A percentile compares a stretch with the other conserved stretches of the same genome.
phyloP scores from a whole-genome alignment of 129 eudicot species.

The Deinandra increscens region DNA sequence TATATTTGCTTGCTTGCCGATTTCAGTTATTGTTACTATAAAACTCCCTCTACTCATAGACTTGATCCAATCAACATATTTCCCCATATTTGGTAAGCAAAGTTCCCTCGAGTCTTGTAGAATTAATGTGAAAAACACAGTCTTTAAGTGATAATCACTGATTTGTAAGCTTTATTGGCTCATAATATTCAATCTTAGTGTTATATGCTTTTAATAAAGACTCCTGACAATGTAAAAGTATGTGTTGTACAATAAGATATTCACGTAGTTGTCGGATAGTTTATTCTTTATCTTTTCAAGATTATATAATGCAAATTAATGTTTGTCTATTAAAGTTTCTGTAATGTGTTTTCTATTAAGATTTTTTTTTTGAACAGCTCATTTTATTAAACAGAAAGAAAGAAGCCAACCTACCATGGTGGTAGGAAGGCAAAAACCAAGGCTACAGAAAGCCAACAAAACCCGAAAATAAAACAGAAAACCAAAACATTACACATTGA shows the following conservation, averaged over 20 bases:
- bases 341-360: too few relatives aligned
- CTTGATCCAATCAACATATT: conserved; percentile 9
- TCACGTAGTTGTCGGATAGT: too few relatives aligned
- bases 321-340: too few relatives aligned
- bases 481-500: too few relatives aligned
- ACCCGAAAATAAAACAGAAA: too few relatives aligned
- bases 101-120: background rate
- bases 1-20: conserved; percentile 9
- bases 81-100: background rate
- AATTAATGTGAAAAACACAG: background rate
- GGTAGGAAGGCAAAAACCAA: too few relatives aligned
- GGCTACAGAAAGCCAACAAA: too few relatives aligned
- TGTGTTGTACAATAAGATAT: background rate
- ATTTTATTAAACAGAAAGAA: too few relatives aligned
- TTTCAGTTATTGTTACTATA: background rate
- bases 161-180: background rate
- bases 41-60: conserved; percentile 8
- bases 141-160: background rate
- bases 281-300: too few relatives aligned
- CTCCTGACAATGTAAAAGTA: background rate
- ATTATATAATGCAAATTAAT: too few relatives aligned
- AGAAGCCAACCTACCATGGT: too few relatives aligned
- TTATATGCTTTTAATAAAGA: background rate
- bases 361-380: too few relatives aligned
- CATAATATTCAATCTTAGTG: background rate